Evolutionary conservation across 148 eudicot species (phyloP), one percentile per base, ranked within the genome.

Genomic region (Silene latifolia): DNA sequence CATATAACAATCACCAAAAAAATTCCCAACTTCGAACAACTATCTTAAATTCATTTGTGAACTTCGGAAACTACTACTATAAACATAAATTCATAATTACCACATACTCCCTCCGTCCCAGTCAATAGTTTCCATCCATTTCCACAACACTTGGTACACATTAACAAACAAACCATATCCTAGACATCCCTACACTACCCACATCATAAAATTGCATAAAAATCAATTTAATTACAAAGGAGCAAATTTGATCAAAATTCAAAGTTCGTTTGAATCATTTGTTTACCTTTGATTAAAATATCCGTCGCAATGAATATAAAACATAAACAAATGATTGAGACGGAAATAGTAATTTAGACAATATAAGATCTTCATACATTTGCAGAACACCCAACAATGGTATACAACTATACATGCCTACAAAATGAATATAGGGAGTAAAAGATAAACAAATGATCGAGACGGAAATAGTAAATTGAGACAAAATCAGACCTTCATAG

Each of bases 401-500:
- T 39, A 39, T 39, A 32, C 35, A 32, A 32, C 35, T 32, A 32
- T 32, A 32, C 35, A 32, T 32, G 5, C 5, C 35, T 32, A 39
- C 44, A 39, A 39, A 7, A 39, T 7, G 44, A 7, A 39, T 39
- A 39, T 39, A n/a, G n/a, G n/a, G n/a, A n/a, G n/a, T n/a, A 39
- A 39, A 39, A 39, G 44, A 51, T 51, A 51, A 51, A 51, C 17
- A 51, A 51, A 14, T 51, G 17, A 11, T 15, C 0, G 17, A 15
- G 17, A 51, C 17, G 14, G 5, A 51, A 51, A 11, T 51, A 12
- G 18, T 21, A 20, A 20, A 32, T 20, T 29, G 35, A 15, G 7
- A 35, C 42, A 24, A 8, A 21, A 20, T 21, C 24, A 72, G 3
- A 79, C 98, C 93, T 88, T 95, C 86, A 92, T 86, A 61, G 84